Conservation (phyloP, 371 early-diverging fungal genomes). For the Entomophthora muscae region DNA sequence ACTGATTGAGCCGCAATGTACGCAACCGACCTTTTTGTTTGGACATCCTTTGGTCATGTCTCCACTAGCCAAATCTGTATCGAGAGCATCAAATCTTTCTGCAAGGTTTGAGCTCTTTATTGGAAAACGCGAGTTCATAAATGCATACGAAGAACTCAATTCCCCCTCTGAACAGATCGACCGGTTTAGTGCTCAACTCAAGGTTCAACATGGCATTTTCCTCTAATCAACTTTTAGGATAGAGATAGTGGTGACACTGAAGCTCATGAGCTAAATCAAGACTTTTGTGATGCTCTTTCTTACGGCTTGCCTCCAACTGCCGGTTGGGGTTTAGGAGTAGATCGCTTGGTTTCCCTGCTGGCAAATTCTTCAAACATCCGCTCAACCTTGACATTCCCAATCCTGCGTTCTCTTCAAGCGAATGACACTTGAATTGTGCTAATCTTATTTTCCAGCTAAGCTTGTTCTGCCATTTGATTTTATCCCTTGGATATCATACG, state of each 20-base stretch:
- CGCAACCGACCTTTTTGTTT: slow-evolving; percentile 83
- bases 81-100: slow-evolving; percentile 7
- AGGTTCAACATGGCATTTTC: slow-evolving; percentile 9
- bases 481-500: too few relatives aligned
- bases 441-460: too few relatives aligned
- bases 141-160: slow-evolving; percentile 99
- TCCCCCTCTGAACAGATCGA: slow-evolving; percentile 90
- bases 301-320: slow-evolving; percentile 94
- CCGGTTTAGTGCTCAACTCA: slow-evolving; percentile 42
- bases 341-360: slow-evolving; percentile 79
- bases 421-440: too few relatives aligned
- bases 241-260: slow-evolving; percentile 17
- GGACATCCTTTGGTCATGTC: slow-evolving; percentile 86
- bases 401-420: slow-evolving; percentile 4
- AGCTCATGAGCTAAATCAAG: slow-evolving; percentile 42
- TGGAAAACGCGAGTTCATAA: slow-evolving; percentile 82
- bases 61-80: slow-evolving; percentile 66
- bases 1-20: slow-evolving; percentile 78
- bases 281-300: slow-evolving; percentile 81
- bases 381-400: slow-evolving; percentile 10
- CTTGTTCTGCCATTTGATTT: too few relatives aligned
- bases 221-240: background rate
- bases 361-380: slow-evolving; percentile 61
- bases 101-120: slow-evolving; percentile 93
- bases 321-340: slow-evolving; percentile 98